Evolutionary conservation across 2,329 filamentous ascomycete genomes (phyloP).

Genomic region (Curvularia hawaiiensis): DNA sequence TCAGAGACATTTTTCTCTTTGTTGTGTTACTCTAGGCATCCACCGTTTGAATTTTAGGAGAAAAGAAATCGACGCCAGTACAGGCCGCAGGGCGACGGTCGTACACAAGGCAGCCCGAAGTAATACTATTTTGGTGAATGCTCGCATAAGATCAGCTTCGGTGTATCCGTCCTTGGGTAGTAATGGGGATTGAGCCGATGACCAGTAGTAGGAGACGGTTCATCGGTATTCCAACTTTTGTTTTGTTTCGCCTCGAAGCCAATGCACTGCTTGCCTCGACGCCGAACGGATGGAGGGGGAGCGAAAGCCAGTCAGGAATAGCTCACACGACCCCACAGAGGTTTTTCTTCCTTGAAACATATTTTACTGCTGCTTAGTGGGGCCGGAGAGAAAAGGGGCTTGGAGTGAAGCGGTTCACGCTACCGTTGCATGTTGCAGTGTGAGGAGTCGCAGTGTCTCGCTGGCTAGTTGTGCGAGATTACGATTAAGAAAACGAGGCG

Average conservation of each 20-base stretch:
- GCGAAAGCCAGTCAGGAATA: conserved; percentile 19
- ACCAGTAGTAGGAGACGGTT: not conserved
- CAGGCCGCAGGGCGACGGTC: no score
- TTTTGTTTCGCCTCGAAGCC: not conserved
- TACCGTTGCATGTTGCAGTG: conserved; percentile 1
- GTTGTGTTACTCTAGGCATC: not conserved
- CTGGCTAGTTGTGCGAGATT: not conserved
- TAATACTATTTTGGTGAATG: conserved; percentile 1
- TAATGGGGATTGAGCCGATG: not conserved
- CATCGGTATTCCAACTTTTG: not conserved
- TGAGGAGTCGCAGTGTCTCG: conserved; percentile 1
- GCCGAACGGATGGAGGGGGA: conserved; percentile 24
- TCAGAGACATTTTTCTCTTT: not conserved
- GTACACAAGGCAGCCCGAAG: not conserved
- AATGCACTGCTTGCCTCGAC: conserved; percentile 4
- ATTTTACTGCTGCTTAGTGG: not conserved
- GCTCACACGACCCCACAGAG: conserved; percentile 5
- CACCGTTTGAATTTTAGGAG: no score
- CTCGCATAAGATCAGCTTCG: conserved; percentile 1
- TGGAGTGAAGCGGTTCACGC: conserved; percentile 9
- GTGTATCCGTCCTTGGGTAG: not conserved
- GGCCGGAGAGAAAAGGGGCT: not conserved
- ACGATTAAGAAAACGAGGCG: not conserved
- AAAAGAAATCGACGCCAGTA: no score
- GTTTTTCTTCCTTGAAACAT: conserved; percentile 1